Evolutionary conservation across 2,329 filamentous ascomycete species (phyloP).

Genomic region (Apiospora saccharicola): DNA sequence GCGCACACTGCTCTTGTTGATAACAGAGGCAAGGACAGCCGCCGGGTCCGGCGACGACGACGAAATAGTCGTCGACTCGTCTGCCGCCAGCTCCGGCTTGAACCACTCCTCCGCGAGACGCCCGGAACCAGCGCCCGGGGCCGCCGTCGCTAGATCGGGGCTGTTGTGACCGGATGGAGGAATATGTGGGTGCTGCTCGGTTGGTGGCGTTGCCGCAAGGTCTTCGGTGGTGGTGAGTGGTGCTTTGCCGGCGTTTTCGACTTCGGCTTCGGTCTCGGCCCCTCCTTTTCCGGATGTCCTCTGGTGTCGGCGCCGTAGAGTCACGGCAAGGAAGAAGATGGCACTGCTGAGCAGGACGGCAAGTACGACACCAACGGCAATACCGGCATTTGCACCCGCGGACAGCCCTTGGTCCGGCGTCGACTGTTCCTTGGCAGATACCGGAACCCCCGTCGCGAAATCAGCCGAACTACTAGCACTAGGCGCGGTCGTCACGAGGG

Average conservation of each 20-base stretch:
- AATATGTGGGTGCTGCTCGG: not conserved
- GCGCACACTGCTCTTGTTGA: not conserved
- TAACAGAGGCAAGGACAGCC: not conserved
- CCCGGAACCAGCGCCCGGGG: not conserved
- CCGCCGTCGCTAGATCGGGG: not conserved
- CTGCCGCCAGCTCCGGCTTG: conserved; percentile 33
- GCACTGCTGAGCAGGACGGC: conserved; percentile 5
- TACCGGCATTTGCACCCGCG: not conserved
- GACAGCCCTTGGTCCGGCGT: not conserved
- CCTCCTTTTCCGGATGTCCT: not conserved
- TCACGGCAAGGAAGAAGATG: conserved; percentile 1
- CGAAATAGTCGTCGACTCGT: conserved; percentile 26
- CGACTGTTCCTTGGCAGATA: not conserved
- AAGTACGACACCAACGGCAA: not conserved
- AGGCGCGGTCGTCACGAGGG: not conserved
- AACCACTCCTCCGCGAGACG: conserved; percentile 23
- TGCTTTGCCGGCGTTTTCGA: not conserved
- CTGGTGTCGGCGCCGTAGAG: not conserved
- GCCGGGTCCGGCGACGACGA: not conserved
- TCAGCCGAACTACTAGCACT: not conserved
- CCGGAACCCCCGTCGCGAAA: not conserved
- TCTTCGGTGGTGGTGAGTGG: not conserved
- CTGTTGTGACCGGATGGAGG: not conserved
- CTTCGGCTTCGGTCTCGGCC: conserved; percentile 23
- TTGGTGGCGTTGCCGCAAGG: not conserved